Percentiles rank a stretch among this genome's conserved stretches.
Evolutionary conservation across 148 eudicot genomes (phyloP).

Genomic region (Nepenthes gracilis): DNA sequence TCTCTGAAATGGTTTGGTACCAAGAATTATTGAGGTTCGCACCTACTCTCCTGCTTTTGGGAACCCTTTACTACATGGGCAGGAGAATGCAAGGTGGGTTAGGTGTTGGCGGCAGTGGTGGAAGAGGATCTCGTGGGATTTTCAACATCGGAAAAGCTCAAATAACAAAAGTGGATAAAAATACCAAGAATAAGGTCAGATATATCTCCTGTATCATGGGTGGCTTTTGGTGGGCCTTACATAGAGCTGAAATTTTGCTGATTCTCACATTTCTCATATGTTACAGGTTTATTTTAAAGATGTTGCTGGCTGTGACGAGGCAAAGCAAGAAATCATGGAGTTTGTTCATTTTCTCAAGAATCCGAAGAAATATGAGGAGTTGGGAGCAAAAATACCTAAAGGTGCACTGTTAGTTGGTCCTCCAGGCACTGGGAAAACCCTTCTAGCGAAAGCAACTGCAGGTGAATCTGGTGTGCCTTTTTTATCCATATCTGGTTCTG

Average conservation of each 20-base stretch:
- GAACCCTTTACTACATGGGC: slow-evolving; percentile 57
- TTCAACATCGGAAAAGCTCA: slow-evolving; percentile 81
- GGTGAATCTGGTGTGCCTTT: slow-evolving; percentile 99
- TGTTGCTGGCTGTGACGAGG: slow-evolving; percentile 80
- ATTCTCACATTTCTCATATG: not conserved
- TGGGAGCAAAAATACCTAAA: slow-evolving; percentile 90
- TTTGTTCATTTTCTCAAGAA: slow-evolving; percentile 92
- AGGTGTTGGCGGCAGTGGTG: slow-evolving; percentile 64
- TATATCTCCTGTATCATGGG: slow-evolving; percentile 1
- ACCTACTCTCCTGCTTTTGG: slow-evolving; percentile 62
- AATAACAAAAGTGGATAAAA: slow-evolving; percentile 66
- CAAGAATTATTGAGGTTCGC: slow-evolving; percentile 62
- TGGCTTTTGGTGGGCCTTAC: not conserved
- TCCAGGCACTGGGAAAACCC: slow-evolving; percentile 94
- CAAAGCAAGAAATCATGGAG: slow-evolving; percentile 78
- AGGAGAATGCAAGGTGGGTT: slow-evolving; percentile 82
- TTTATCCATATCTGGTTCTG: slow-evolving; percentile 77
- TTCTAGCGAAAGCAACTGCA: slow-evolving; percentile 87
- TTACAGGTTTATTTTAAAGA: slow-evolving; percentile 53
- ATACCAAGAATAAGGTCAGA: slow-evolving; percentile 70
- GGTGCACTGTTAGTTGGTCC: slow-evolving; percentile 95
- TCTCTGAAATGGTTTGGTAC: slow-evolving; percentile 63
- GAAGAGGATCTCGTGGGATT: slow-evolving; percentile 65
- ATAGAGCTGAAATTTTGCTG: not conserved
- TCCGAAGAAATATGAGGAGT: slow-evolving; percentile 71